phyloP scores from a whole-genome alignment of 305 asterid species.

The Fraxinus ornus region DNA sequence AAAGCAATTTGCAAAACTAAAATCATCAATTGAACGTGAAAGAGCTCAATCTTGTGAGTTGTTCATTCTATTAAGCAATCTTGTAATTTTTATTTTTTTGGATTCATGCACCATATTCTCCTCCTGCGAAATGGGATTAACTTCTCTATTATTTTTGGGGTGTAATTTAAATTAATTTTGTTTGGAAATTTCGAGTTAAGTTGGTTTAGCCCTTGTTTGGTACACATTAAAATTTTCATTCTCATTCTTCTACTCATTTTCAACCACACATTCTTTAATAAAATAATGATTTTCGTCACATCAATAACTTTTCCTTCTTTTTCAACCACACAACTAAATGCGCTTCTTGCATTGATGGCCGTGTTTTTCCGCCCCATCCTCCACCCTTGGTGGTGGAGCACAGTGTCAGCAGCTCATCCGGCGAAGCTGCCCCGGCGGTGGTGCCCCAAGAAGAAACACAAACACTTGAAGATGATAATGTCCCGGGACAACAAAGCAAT shows the following conservation, averaged over 20 bases:
- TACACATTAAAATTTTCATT: too few species aligned
- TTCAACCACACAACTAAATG: too few species aligned
- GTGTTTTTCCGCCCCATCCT: conserved; percentile 42
- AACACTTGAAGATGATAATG: not conserved
- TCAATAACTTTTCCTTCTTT: too few species aligned
- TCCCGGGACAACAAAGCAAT: not conserved
- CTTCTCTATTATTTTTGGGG: not conserved
- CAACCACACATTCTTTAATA: too few species aligned
- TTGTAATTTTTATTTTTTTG: not conserved
- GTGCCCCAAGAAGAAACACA: conserved; percentile 4
- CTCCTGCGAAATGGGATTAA: not conserved
- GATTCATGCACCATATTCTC: not conserved
- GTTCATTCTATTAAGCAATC: not conserved
- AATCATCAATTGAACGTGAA: not conserved
- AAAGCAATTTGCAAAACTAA: not conserved
- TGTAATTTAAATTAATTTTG: not conserved
- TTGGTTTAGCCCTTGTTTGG: too few species aligned
- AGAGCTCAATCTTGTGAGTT: not conserved
- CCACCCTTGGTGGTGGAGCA: conserved; percentile 37
- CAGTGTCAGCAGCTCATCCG: conserved; percentile 25
- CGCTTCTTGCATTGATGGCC: conserved; percentile 68
- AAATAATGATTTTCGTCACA: too few species aligned
- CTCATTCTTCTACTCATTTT: too few species aligned
- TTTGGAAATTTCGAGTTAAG: not conserved
- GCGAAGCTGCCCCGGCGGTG: conserved; percentile 11